Evolutionary conservation across 306 rosid genomes (phyloP), one percentile per base, ranked within the genome.

Genomic region (Sindora glabra): DNA sequence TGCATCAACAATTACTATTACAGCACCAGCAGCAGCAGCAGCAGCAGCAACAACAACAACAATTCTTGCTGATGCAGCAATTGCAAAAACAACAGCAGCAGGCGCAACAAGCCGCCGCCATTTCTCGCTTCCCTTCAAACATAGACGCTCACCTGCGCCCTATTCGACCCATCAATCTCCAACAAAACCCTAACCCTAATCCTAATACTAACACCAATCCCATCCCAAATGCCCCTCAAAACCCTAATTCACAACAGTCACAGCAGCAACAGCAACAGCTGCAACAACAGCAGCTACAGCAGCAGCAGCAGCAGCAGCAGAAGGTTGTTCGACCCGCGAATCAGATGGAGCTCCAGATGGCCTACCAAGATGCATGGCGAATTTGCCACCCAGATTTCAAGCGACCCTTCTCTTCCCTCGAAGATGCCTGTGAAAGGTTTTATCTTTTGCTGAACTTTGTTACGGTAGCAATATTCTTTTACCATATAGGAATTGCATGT

Each of bases 311-410:
- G 3, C 83, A 67, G 13, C 87, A 76, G 54, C 95, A 84, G 70
- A 75, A 85, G 74, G 64, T 56, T 6, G 60, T 82, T 71, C 89
- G 90, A 63, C 82, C 94, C 4, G 89, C 87, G 21, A 90, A 80
- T 67, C 97, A 82, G 57, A 72, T 54, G 56, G 97, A 90, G 84
- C 88, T 86, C 34, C 95, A 90, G 76, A 90, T 86, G 95, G 97
- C 97, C 2, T 90, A 86, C 78, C 97, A 90, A 73, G 97, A 90
- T 18, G 97, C 97, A 45, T 90, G 95, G 95, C 86, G 94, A 32
- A 84, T 90, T 48, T 90, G 95, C 54, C 95, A 82, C 44, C 97
- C 97, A 6, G 97, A 90, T 42, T 84, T 90, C 69, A 90, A 84
- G 72, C 84, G 94, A n/a, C 95, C 97, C 42, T 90, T 90, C 53